Evolutionary conservation across 2,329 filamentous ascomycete species (phyloP), one percentile per base, ranked within the genome.

Genomic region (Verticillium dahliae): DNA sequence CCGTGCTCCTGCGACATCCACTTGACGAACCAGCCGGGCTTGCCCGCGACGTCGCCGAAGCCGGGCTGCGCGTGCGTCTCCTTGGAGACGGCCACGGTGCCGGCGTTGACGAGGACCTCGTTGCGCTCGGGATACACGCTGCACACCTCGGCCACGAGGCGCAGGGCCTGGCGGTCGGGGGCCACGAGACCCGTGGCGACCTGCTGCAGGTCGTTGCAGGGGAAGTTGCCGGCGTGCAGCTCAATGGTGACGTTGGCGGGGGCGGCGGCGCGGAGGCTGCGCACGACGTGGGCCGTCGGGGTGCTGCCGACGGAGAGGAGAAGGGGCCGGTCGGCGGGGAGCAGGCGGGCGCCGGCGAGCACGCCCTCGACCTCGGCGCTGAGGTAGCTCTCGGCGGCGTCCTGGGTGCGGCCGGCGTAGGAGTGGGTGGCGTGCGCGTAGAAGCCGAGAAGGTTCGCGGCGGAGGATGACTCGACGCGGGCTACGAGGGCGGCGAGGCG

Each of bases 341-440:
- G 65, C 7, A 74, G 65, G 56, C 67, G 70, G 2, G 74, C 69
- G 0, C 72, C 74, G 0, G 65, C 61, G 10, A 74, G 57, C 1
- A 73, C 72, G 1, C 69, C 68, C 2, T 70, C 67, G 1, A 75
- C 65, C 58, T 76, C 74, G 14, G 69, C 57, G 9, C 69, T 60
- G 6, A 76, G 66, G 1, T 68, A 57, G 11, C 67, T 62, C 39
- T 73, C 71, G 0, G 74, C 74, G 14, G 74, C 71, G 1, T 67
- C 63, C 1, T 67, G 67, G 1, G 71, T 70, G 10, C 69, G 69
- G 4, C 72, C 68, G 2, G 65, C 69, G 62, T 76, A 76, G 2
- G 74, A 76, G 58, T 76, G 74, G 0, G 73, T 72, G 0, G 74
- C 74, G 57, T 76, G 74, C 57, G 72, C 74, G 61, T 76, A 76